A percentile compares a stretch with the other conserved stretches of the same genome.
phyloP scores from a whole-genome alignment of 148 eudicot genomes.

The Heliosperma pusillum region DNA sequence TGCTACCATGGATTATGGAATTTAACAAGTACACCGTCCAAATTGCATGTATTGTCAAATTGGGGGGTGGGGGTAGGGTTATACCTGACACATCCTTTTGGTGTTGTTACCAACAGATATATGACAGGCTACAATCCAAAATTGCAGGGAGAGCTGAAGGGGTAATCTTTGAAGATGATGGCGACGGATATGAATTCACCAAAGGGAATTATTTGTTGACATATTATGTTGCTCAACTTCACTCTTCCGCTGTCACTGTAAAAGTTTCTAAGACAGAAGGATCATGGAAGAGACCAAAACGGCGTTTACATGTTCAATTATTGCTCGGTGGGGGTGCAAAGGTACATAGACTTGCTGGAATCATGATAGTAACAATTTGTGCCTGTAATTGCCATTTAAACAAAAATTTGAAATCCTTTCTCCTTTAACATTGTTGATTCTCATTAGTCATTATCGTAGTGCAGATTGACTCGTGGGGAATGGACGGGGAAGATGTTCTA shows the following conservation, averaged over 20 bases:
- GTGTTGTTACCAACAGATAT: not conserved
- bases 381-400: not conserved
- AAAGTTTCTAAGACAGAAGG: slow-evolving; percentile 73
- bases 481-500: slow-evolving; percentile 71
- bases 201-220: slow-evolving; percentile 73
- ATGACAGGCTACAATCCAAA: slow-evolving; percentile 21
- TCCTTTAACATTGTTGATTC: slow-evolving; percentile 9
- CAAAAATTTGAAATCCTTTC: not conserved
- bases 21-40: not conserved
- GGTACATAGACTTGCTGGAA: slow-evolving; percentile 38
- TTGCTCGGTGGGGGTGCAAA: slow-evolving; percentile 67
- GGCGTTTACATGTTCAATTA: slow-evolving; percentile 68
- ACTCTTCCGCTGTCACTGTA: slow-evolving; percentile 68
- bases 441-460: slow-evolving; percentile 9
- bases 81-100: not conserved
- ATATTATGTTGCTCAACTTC: slow-evolving; percentile 73
- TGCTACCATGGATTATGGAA: not conserved
- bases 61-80: not conserved
- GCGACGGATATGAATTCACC: slow-evolving; percentile 90
- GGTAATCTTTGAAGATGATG: slow-evolving; percentile 88
- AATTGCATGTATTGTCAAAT: not conserved
- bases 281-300: slow-evolving; percentile 75
- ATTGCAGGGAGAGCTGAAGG: slow-evolving; percentile 92
- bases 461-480: slow-evolving; percentile 84
- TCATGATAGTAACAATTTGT: slow-evolving; percentile 9